Base-by-base conservation (phyloP, 139 green algal species). In the Picochlorum sp. region DNA sequence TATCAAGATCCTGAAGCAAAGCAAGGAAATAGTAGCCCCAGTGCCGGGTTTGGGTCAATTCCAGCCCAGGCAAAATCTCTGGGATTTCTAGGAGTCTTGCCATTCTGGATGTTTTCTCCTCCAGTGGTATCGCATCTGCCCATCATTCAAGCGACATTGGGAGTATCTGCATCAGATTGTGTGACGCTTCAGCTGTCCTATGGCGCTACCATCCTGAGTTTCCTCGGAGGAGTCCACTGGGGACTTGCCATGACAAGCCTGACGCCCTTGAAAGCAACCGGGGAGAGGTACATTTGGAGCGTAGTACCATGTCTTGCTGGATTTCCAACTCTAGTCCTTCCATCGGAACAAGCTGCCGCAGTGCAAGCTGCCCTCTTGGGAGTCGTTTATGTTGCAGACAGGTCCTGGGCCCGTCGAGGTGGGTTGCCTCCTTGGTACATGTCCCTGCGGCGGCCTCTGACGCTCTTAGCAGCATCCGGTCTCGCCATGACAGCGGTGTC, bases 191-290 rank as follows among this genome's bases (percentile, higher is more conserved):
- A 95, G 70, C 63, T 86, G 0, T 72, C 69, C 5, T 95, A 95
- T 44, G 90, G 85, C 6, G 87, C 81, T 3, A 75, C 65, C 14
- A 95, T 97, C 31, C 73, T 88, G 3, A 84, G 82, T 11, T 96
- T 97, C 62, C 66, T 97, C n/a, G 90, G 90, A 15, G 90, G 82
- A 4, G 82, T 95, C 16, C 90, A 97, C 66, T 97, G 90, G 88
- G 88, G 86, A n/a, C 31, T 91, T 4, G 88, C 88, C 28, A 88
- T 92, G 80, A 68, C 50, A 62, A 60, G 49, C 1, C 21, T 49
- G 9, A 16, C 49, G 14, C 63, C 47, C 9, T n/a, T 21, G 28
- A 67, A 57, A 51, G 37, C 63, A 57, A 55, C 45, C 6, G 62
- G 49, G 15, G 60, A 81, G 54, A 71, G 88, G 16, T 95, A 89